phyloP scores from a whole-genome alignment of 1,284 basidiomycete genomes.

The Ustilago cynodontis region DNA sequence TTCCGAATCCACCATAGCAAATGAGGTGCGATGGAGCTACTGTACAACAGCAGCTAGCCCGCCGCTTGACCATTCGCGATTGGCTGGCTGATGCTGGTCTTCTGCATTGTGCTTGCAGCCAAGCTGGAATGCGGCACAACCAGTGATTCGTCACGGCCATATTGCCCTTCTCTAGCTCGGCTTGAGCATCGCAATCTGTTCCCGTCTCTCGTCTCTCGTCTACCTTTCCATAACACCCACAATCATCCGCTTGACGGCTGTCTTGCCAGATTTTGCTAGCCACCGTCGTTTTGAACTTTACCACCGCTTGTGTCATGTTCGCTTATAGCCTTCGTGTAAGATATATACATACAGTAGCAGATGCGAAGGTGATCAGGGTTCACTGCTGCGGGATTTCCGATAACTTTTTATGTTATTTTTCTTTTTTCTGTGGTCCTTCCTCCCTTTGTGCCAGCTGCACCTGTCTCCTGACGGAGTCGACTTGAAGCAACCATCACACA shows the following conservation, averaged over 20 bases:
- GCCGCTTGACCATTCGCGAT: background rate
- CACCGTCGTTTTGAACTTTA: too few relatives aligned
- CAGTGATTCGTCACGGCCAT: background rate
- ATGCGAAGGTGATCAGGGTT: slow-evolving; percentile 13
- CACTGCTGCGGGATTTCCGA: background rate
- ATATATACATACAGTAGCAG: too few relatives aligned
- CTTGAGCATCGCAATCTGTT: background rate
- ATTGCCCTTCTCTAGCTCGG: slow-evolving; percentile 3
- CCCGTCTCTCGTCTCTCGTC: background rate
- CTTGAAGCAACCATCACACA: background rate
- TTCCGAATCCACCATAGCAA: background rate
- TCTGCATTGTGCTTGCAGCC: slow-evolving; percentile 5
- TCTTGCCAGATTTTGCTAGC: too few relatives aligned
- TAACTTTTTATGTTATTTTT: background rate
- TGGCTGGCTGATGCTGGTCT: background rate
- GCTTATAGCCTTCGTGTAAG: too few relatives aligned
- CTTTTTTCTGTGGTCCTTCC: slow-evolving; percentile 8
- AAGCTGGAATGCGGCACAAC: background rate
- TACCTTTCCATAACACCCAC: too few relatives aligned
- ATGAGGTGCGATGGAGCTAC: slow-evolving; percentile 1
- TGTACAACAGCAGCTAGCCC: too few relatives aligned
- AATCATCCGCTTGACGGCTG: too few relatives aligned
- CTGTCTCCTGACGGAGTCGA: slow-evolving; percentile 9
- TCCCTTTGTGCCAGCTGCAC: slow-evolving; percentile 1
- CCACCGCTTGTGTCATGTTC: too few relatives aligned